Evolutionary conservation across 345 rosid species (phyloP), one percentile per base, ranked within the genome.

Genomic region (Melaleuca quinquenervia): DNA sequence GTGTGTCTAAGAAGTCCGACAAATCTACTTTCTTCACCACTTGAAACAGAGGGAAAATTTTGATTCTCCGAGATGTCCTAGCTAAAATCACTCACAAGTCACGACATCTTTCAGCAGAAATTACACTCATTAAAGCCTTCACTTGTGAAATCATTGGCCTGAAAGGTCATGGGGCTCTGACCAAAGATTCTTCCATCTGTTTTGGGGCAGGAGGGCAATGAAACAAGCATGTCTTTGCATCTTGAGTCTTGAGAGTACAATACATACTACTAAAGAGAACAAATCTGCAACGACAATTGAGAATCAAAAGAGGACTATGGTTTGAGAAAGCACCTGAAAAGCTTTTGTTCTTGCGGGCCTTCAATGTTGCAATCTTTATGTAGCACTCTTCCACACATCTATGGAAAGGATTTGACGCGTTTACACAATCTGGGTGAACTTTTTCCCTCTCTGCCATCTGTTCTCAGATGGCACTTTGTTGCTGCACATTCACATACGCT

Each of bases 391-490:
- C 91, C 82, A 87, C 88, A 87, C 95, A 93, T 82, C 91, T 90
- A 86, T 92, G 95, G 88, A 52, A 94, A 84, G 94, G 94, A 87
- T 94, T 94, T 83, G 93, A 83, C 15, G 94, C 92, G 87, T 90
- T 92, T 52, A 92, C 88, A 32, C 89, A 88, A 54, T 64, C 89
- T 20, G 89, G 87, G 82, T 91, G 54, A 50, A 90, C 87, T 88
- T 84, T 90, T 88, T 90, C 87, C 87, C 85, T 90, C 44, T 82
- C 91, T 55, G 87, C 91, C 91, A 85, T 88, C 89, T 88, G 11
- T 32, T 51, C 62, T 26, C 27, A 83, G 16, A 29, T 20, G 84
- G 84, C 36, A 41, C 58, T 83, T 83, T 26, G n/a, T 20, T 1
- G 50, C 84, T 83, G 62, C 14, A 22, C 41, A 52, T 29, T n/a